Conservation (phyloP, 2,329 filamentous ascomycete species). For the Elsinoe ampelina region DNA sequence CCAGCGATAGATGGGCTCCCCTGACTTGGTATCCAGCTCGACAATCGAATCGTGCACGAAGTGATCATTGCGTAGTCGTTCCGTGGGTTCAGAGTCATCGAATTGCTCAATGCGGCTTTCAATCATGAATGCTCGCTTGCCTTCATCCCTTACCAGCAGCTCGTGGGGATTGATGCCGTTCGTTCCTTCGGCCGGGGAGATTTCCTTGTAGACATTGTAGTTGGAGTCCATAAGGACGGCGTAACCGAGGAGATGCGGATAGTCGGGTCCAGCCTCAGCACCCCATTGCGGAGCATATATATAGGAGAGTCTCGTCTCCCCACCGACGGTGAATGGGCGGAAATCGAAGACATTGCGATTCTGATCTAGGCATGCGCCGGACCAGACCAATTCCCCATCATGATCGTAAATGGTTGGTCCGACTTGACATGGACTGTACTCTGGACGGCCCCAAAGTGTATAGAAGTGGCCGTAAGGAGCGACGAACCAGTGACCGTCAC, state of each 20-base stretch:
- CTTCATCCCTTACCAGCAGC: background rate
- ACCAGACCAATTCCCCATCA: constrained; percentile 8
- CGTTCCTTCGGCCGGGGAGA: background rate
- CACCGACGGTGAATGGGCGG: background rate
- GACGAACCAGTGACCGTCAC: constrained; percentile 2
- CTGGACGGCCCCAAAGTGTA: background rate
- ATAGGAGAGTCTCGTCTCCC: background rate
- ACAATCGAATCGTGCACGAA: background rate
- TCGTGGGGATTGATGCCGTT: constrained; percentile 4
- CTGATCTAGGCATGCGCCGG: constrained; percentile 2
- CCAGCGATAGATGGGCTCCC: background rate
- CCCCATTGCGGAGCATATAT: background rate
- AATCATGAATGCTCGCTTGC: background rate
- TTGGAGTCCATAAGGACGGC: background rate
- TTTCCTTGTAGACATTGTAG: background rate
- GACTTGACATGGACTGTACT: background rate
- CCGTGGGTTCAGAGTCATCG: background rate
- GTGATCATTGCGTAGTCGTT: background rate
- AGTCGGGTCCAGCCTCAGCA: background rate
- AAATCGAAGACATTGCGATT: constrained; percentile 11
- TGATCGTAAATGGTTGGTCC: constrained; percentile 10
- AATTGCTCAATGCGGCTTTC: background rate
- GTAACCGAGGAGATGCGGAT: background rate
- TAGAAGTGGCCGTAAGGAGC: background rate
- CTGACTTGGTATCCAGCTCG: background rate